Percentiles rank a stretch among this genome's conserved stretches.
These are phyloP conservation scores for Pythium brassicae DNA, from an alignment of 352 stramenopile genomes.

Conservation along the genomic window DNA sequence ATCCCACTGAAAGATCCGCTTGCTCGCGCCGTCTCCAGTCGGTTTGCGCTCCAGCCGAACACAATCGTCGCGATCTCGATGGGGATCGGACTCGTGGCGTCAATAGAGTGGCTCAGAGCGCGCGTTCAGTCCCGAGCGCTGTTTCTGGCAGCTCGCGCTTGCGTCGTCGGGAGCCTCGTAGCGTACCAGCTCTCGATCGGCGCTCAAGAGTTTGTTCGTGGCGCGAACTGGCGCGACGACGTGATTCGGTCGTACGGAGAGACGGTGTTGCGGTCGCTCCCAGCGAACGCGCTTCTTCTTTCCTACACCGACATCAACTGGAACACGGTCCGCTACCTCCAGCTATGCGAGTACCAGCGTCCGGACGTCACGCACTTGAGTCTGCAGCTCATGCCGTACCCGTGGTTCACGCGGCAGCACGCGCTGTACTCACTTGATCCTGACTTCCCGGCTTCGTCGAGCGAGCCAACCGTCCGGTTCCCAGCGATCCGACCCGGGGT, in stretches of 20 bases:
- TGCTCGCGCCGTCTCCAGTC: slow-evolving; percentile 85
- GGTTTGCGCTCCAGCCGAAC: slow-evolving; percentile 91
- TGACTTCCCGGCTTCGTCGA: background rate
- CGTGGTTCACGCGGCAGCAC: slow-evolving; percentile 65
- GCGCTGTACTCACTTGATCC: slow-evolving; percentile 17
- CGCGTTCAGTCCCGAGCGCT: background rate
- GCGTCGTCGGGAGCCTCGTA: slow-evolving; percentile 7
- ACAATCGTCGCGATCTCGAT: slow-evolving; percentile 78
- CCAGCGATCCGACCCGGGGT: slow-evolving; percentile 24
- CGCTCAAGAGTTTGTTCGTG: background rate
- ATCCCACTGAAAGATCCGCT: slow-evolving; percentile 84
- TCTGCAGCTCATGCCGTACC: slow-evolving; percentile 81
- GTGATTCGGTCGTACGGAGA: slow-evolving; percentile 32
- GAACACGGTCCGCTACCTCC: slow-evolving; percentile 75
- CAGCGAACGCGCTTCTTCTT: slow-evolving; percentile 45
- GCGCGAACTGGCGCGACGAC: slow-evolving; percentile 13
- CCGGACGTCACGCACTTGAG: slow-evolving; percentile 65
- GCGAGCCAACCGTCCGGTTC: slow-evolving; percentile 20
- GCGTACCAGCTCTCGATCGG: slow-evolving; percentile 14
- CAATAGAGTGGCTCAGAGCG: slow-evolving; percentile 11
- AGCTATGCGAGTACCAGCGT: slow-evolving; percentile 48
- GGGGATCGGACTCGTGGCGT: slow-evolving; percentile 51
- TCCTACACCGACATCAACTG: slow-evolving; percentile 84
- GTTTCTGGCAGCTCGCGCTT: slow-evolving; percentile 7
- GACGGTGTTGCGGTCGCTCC: slow-evolving; percentile 40